These are phyloP conservation scores for Draba incana DNA, from an alignment of 345 rosid species.

Conservation along the genomic window DNA sequence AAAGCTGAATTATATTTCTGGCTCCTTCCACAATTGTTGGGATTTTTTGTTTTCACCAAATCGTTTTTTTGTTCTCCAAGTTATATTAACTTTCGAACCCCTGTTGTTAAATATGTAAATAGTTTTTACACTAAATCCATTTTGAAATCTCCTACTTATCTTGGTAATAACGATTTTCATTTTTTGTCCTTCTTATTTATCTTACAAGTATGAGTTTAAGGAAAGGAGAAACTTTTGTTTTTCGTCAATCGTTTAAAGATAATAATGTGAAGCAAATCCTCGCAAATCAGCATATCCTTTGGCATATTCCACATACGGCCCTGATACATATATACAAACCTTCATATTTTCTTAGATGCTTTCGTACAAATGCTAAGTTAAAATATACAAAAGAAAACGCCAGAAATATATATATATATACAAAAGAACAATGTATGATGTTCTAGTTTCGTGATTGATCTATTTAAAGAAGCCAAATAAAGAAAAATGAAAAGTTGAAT, in stretches of 20 bases:
- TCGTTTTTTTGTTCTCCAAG: background rate
- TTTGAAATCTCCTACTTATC: too few relatives aligned
- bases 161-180: too few relatives aligned
- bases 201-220: background rate
- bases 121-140: background rate
- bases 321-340: background rate
- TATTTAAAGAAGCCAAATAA: slow-evolving; percentile 16
- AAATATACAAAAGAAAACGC: background rate
- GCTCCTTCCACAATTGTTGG: slow-evolving; percentile 35
- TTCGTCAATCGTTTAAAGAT: slow-evolving; percentile 1
- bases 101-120: background rate
- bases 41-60: slow-evolving; percentile 6
- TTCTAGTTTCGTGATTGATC: slow-evolving; percentile 3
- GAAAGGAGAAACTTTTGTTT: background rate
- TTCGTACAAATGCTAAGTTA: slow-evolving; percentile 18
- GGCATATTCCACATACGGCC: slow-evolving; percentile 30
- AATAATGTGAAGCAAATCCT: slow-evolving; percentile 20
- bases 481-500: slow-evolving; percentile 8
- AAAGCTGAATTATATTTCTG: slow-evolving; percentile 13
- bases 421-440: background rate
- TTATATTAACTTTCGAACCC: background rate
- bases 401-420: background rate
- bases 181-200: background rate
- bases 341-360: slow-evolving; percentile 18
- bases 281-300: slow-evolving; percentile 41